Percentiles rank a stretch among this genome's conserved stretches.
These are phyloP conservation scores for Cronartium quercuum DNA, from an alignment of 1,284 basidiomycete genomes.

Conservation along the genomic window DNA sequence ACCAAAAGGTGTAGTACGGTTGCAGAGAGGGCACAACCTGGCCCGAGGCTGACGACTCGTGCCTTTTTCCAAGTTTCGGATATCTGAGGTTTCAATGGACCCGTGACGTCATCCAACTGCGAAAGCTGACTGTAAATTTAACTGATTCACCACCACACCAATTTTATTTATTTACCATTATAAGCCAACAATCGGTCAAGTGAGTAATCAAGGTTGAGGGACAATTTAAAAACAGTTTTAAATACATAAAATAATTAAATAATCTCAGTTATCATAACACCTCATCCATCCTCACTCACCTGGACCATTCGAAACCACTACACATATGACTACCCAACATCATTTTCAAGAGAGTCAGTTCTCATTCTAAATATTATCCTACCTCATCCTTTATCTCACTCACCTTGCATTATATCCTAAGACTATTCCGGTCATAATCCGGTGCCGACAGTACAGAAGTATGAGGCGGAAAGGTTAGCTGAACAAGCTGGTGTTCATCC, in stretches of 20 bases:
- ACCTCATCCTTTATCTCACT: neutral
- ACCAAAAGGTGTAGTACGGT: no score
- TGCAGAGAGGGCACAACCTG: no score
- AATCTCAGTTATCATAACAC: neutral
- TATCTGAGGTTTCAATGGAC: no score
- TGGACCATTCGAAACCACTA: neutral
- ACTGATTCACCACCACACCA: no score
- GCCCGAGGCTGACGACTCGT: no score
- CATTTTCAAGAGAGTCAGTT: constrained; percentile 33
- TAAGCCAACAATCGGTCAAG: no score
- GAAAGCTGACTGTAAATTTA: no score
- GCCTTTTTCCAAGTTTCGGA: no score
- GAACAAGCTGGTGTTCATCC: neutral
- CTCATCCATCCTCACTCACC: neutral
- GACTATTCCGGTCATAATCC: constrained; percentile 33
- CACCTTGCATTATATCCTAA: neutral
- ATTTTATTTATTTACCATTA: no score
- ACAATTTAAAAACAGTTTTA: neutral
- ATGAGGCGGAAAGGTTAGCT: neutral
- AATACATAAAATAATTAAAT: no score
- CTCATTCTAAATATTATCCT: neutral
- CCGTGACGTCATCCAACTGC: no score
- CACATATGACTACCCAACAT: neutral
- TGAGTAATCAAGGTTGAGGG: neutral
- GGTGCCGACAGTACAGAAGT: constrained; percentile 32